Base-by-base conservation (phyloP, 805 yeast species). In the Kluyveromyces lactis region DNA sequence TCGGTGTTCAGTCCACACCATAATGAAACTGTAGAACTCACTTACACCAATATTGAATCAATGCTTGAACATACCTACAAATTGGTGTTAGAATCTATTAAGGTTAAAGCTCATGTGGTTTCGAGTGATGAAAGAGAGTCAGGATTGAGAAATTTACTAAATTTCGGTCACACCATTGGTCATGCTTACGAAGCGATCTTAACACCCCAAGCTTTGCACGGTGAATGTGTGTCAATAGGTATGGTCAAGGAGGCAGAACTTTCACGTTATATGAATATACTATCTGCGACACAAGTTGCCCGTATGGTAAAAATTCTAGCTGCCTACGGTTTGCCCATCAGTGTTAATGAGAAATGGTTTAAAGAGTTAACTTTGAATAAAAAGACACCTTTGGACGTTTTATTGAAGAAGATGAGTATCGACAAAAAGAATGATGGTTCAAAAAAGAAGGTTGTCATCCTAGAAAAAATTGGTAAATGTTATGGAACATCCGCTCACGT, bases 141-240 rank as follows among this genome's bases (percentile, higher is more conserved):
- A 36, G 92, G 95, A 3, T 72, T 92, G 49, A 75, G 98, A 64
- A 92, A 92, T 62, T 66, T 92, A 47, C 71, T 92, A 44, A 92
- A 92, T 64, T 92, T 90, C 58, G 98, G 98, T 26, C 98, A 92
- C 62, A 77, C 96, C 21, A 89, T 92, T 52, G 98, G 98, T 33
- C 98, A 92, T 61, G 98, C 98, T 16, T 87, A 83, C 48, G 98
- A 92, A 67, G 97, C 98, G n/a, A 79, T 92, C 26, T 70, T 92
- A 46, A 89, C 97, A 3, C 98, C 98, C 7, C 86, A 89, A 61
- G 92, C 95, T 18, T 72, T 92, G 33, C 98, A 92, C 56, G 98
- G 98, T 44, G 98, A 92, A 64, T 92, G 98, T 72, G 98, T 92
- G n/a, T 73, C 97, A n/a, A 74, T 92, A 44, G 98, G 98, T 47